A percentile compares a stretch with the other conserved stretches of the same genome.
Evolutionary conservation across 257 asterid genomes (phyloP).

Genomic region (Fraxinus quadrangulata): DNA sequence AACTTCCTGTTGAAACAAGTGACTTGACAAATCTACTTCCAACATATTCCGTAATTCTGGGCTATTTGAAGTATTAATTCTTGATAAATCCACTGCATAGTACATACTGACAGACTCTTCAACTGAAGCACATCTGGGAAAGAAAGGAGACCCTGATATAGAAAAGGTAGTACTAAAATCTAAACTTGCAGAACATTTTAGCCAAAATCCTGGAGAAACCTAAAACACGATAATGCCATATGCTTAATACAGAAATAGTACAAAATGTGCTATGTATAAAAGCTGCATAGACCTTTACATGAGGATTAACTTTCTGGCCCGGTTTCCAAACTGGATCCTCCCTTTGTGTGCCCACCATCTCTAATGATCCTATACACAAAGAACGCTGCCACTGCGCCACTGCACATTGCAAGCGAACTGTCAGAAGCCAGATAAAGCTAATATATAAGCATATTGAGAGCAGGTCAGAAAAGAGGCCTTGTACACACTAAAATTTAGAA

Average conservation of each 20-base stretch:
- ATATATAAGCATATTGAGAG: background rate
- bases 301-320: constrained; percentile 42
- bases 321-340: constrained; percentile 35
- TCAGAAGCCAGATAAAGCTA: constrained; percentile 13
- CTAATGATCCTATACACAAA: constrained; percentile 66
- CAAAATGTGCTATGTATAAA: background rate
- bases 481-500: background rate
- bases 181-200: background rate
- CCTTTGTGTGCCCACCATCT: constrained; percentile 56
- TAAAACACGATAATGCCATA: background rate
- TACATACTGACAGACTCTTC: background rate
- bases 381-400: constrained; percentile 83
- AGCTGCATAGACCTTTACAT: background rate
- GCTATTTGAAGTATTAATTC: background rate
- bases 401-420: constrained; percentile 41
- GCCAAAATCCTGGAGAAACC: background rate
- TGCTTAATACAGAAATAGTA: background rate
- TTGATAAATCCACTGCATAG: background rate
- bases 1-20: background rate
- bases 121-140: background rate
- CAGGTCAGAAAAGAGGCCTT: background rate
- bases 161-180: background rate
- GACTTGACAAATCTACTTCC: background rate
- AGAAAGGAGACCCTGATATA: background rate
- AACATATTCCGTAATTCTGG: background rate